Percentiles rank a stretch among this genome's conserved stretches.
These are phyloP conservation scores for Pseudogymnoascus sp. DNA, from an alignment of 2,329 filamentous ascomycete species.

Conservation along the genomic window DNA sequence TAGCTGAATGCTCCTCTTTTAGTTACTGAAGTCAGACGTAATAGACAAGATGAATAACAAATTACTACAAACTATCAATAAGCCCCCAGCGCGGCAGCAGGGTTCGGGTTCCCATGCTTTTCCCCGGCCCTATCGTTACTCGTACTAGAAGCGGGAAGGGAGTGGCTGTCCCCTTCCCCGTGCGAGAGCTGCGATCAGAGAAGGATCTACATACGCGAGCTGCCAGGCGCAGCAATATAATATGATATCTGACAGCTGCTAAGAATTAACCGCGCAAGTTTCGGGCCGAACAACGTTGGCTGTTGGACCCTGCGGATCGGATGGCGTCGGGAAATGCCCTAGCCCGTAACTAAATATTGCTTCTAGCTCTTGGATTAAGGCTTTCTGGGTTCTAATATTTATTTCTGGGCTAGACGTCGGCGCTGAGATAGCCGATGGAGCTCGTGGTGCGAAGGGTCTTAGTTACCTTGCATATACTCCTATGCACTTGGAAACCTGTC, in stretches of 20 bases:
- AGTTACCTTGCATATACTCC: not conserved
- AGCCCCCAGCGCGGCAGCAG: not conserved
- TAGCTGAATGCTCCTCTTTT: not conserved
- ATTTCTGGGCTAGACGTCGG: not conserved
- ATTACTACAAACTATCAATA: not conserved
- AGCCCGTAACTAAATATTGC: not conserved
- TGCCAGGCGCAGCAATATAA: not conserved
- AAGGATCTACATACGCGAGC: not conserved
- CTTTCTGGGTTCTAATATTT: not conserved
- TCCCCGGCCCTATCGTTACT: not conserved
- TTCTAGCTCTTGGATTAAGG: not conserved
- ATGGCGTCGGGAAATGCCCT: not conserved
- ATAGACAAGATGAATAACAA: not conserved
- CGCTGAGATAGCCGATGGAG: not conserved
- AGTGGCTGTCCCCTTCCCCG: not conserved
- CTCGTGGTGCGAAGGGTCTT: not conserved
- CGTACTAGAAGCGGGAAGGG: conserved; percentile 1
- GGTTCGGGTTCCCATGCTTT: not conserved
- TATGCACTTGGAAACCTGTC: not conserved
- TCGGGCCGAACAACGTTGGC: not conserved
- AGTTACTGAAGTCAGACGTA: not conserved
- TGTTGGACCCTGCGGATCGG: not conserved
- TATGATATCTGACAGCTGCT: not conserved
- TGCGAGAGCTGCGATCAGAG: not conserved
- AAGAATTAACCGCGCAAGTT: not conserved